phyloP scores from a whole-genome alignment of 441 rosid species.

The California macrophylla region DNA sequence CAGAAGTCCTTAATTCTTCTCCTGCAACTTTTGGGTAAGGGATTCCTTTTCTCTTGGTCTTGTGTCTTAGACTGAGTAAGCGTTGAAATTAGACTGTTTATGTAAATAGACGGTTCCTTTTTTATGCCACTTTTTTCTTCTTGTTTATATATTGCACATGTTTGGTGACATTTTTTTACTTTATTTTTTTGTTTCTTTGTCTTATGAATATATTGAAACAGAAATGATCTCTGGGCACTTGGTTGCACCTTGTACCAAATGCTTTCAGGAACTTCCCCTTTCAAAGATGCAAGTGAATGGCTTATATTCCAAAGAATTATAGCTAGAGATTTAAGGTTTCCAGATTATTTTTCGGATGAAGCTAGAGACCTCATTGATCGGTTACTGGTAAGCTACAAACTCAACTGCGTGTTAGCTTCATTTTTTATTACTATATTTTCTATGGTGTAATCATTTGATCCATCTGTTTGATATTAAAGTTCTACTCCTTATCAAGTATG shows the following conservation, averaged over 20 bases:
- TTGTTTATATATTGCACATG: background rate
- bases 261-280: slow-evolving; percentile 99
- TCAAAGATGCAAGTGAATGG: slow-evolving; percentile 99
- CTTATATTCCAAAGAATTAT: slow-evolving; percentile 93
- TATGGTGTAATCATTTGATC: background rate
- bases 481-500: background rate
- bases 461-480: background rate
- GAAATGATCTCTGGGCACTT: slow-evolving; percentile 98
- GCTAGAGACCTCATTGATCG: slow-evolving; percentile 83
- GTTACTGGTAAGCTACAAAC: slow-evolving; percentile 54
- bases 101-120: background rate
- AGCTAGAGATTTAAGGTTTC: slow-evolving; percentile 89
- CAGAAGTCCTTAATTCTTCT: slow-evolving; percentile 96
- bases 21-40: slow-evolving; percentile 90
- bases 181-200: slow-evolving; percentile 12
- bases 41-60: no score
- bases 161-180: background rate
- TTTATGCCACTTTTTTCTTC: background rate
- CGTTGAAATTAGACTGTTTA: no score
- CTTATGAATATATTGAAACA: slow-evolving; percentile 40
- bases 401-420: slow-evolving; percentile 11
- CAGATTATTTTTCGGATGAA: slow-evolving; percentile 79
- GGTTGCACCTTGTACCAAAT: slow-evolving; percentile 99
- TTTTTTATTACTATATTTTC: background rate
- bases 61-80: no score